phyloP scores from a whole-genome alignment of 768 basidiomycete genomes.

The Boletus reticulatus region DNA sequence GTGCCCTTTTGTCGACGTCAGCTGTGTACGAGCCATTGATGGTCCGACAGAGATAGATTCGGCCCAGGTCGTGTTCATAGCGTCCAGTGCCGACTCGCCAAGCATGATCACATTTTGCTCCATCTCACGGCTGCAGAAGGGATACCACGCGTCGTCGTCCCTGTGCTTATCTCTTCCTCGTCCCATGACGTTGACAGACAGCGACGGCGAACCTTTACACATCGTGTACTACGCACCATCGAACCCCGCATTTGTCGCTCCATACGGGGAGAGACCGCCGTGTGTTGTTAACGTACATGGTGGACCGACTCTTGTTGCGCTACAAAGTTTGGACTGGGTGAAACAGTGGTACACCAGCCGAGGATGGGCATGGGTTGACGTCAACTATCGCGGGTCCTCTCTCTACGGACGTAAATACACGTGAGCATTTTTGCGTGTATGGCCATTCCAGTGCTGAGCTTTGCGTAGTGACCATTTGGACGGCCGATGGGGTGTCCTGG shows the following conservation, averaged over 20 bases:
- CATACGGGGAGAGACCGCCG: neutral
- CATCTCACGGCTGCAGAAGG: neutral
- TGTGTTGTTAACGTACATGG: constrained; percentile 4
- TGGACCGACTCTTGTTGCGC: neutral
- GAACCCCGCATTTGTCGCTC: neutral
- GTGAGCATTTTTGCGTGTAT: neutral
- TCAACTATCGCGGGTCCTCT: constrained; percentile 5
- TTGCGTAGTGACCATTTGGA: neutral
- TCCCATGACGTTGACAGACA: neutral
- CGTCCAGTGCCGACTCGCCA: neutral
- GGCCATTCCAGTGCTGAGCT: neutral
- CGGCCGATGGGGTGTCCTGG: constrained; percentile 1
- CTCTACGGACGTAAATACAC: constrained; percentile 1
- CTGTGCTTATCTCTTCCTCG: neutral
- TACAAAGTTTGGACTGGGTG: neutral
- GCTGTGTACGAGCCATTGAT: neutral
- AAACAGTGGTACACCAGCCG: constrained; percentile 7
- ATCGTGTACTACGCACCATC: neutral
- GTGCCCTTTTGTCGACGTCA: constrained; percentile 2
- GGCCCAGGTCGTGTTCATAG: constrained; percentile 1
- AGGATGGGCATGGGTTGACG: constrained; percentile 5
- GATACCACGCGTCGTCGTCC: neutral
- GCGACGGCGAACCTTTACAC: neutral
- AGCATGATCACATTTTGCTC: neutral
- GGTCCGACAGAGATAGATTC: neutral